Evolutionary conservation across 805 yeast genomes (phyloP), one percentile per base, ranked within the genome.

Genomic region (Saccharomycopsis fibuligera): DNA sequence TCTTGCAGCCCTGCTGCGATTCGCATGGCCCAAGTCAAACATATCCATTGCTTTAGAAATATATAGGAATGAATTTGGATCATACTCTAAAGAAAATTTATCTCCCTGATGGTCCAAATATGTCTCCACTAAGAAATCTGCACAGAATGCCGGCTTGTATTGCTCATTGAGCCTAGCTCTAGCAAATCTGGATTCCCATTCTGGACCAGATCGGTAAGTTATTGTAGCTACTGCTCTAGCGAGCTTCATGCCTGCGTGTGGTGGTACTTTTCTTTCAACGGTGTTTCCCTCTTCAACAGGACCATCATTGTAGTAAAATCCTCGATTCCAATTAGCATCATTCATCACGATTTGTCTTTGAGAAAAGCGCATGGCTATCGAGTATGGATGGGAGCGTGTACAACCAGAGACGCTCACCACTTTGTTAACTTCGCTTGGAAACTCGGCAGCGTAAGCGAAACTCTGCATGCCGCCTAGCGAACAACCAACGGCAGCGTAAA

Each of bases 381-480:
- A 86, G 56, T 85, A 85, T 1, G 97, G 97, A 63, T 90, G 96
- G 1, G 96, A 86, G 60, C 95, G 75, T 2, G 96, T 96, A 68
- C 96, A 89, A 2, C 95, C 96, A 38, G 91, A 82, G 25, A 90
- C 86, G n/a, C 86, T 76, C 1, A 88, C 77, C 2, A 90, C 73
- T 47, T 83, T 80, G 4, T 74, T 75, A 2, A 89, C 96, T 48
- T 73, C 76, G 42, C 83, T 81, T 1, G 95, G 85, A 58, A 85
- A 90, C 60, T 85, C 95, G 61, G 79, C 75, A 1, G 88, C 96
- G 63, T 80, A 86, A 0, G 96, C 95, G 48, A 90, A 72, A 6
- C 91, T 81, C 67, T 89, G 96, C 96, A 90, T 88, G n/a, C 96
- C 97, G n/a, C 97, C 97, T 95, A 90, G 86, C 0, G 96, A 86